A percentile compares a stretch with the other conserved stretches of the same genome.
phyloP scores from a whole-genome alignment of 2,329 filamentous ascomycete species.

The Penicillium concentricum region DNA sequence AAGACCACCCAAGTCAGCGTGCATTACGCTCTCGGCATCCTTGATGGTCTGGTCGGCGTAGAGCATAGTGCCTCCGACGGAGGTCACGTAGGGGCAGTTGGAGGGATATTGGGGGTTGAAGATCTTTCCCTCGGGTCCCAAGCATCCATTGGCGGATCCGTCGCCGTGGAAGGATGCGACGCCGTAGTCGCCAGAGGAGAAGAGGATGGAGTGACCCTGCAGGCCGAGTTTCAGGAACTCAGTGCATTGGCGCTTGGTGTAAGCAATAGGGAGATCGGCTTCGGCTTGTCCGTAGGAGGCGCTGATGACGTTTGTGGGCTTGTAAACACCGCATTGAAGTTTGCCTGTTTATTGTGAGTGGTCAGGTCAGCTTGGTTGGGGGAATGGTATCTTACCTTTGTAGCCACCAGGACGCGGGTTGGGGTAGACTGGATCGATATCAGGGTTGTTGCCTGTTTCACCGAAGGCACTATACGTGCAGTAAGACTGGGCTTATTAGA shows the following conservation, averaged over 20 bases:
- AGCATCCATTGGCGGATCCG: slow-evolving; percentile 36
- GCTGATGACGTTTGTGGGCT: slow-evolving; percentile 57
- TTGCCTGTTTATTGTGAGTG: slow-evolving; percentile 24
- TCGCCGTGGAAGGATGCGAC: slow-evolving; percentile 40
- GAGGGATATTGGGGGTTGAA: slow-evolving; percentile 53
- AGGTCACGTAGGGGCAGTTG: slow-evolving; percentile 53
- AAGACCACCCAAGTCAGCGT: slow-evolving; percentile 30
- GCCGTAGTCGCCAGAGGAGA: slow-evolving; percentile 33
- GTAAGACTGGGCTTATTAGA: slow-evolving; percentile 40
- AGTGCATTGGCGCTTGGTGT: slow-evolving; percentile 51
- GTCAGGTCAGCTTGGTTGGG: slow-evolving; percentile 30
- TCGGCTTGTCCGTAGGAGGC: slow-evolving; percentile 60
- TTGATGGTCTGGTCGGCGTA: slow-evolving; percentile 28
- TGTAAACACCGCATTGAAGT: slow-evolving; percentile 51
- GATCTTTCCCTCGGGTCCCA: slow-evolving; percentile 41
- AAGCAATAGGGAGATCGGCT: slow-evolving; percentile 52
- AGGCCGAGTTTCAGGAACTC: slow-evolving; percentile 54
- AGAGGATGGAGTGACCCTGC: slow-evolving; percentile 32
- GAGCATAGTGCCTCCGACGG: slow-evolving; percentile 44
- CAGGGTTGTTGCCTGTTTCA: slow-evolving; percentile 50
- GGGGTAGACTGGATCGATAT: slow-evolving; percentile 54
- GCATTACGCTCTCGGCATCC: slow-evolving; percentile 31
- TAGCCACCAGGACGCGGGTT: slow-evolving; percentile 51
- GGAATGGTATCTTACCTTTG: slow-evolving; percentile 41
- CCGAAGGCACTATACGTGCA: slow-evolving; percentile 53